Percentiles rank a stretch among this genome's conserved stretches.
Conservation (phyloP, 225 moss, liverwort and hornwort species). For the Polytrichum formosum region DNA sequence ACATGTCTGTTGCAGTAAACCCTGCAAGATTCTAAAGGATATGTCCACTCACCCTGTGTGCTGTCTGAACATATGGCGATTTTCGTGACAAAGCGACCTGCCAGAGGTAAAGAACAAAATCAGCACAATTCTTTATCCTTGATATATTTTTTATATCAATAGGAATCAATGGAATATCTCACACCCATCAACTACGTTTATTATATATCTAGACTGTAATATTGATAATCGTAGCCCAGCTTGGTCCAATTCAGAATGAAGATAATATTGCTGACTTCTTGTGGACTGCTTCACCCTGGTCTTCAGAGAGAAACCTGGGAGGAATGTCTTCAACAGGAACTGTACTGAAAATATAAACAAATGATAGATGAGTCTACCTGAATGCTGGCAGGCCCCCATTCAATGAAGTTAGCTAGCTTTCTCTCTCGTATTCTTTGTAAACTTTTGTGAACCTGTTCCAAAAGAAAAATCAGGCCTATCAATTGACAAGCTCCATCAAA, state of each 20-base stretch:
- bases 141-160: too few relatives aligned
- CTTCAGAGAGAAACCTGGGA: too few relatives aligned
- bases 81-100: constrained; percentile 98
- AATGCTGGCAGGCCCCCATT: constrained; percentile 99
- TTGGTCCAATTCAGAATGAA: too few relatives aligned
- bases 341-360: background rate
- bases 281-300: too few relatives aligned
- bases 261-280: too few relatives aligned
- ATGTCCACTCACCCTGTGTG: constrained; percentile 71
- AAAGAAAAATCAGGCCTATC: background rate
- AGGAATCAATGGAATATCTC: too few relatives aligned
- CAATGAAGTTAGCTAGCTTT: constrained; percentile 98
- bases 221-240: too few relatives aligned
- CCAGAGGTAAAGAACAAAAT: constrained; percentile 10
- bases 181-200: too few relatives aligned
- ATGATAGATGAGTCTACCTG: constrained; percentile 45
- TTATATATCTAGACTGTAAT: too few relatives aligned
- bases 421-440: constrained; percentile 96
- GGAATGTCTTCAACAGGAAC: background rate
- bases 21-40: background rate
- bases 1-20: background rate
- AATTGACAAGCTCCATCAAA: background rate
- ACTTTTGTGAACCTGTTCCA: constrained; percentile 86
- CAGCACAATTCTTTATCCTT: too few relatives aligned
- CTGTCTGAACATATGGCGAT: constrained; percentile 98